Evolutionary conservation across 2,329 filamentous ascomycete genomes (phyloP), one percentile per base, ranked within the genome.

Genomic region (Coniochaeta sp.): DNA sequence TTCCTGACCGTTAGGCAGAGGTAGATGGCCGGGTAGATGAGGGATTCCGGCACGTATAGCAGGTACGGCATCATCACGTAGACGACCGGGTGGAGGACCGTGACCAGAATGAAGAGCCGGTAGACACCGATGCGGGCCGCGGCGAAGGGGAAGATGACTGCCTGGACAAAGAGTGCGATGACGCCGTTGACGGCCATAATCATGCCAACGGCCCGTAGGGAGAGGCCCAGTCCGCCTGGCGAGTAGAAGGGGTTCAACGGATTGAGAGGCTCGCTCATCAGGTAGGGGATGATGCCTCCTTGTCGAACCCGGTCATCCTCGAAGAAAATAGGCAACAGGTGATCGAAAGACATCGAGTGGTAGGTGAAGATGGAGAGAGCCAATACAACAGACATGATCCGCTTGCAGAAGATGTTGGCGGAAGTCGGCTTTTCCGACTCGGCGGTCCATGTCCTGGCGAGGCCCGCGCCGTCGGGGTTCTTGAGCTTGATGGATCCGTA

Each of bases 341-440:
- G 89, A 63, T 96, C 92, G 68, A 89, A 96, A 0, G 87, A 91
- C 91, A 96, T 96, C 32, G 87, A 90, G 69, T 96, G 91, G 65
- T 95, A 95, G 4, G 90, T 94, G 71, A 95, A 96, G 56, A 96
- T 89, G 42, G 87, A 89, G 47, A 96, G 72, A 1, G 91, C 86
- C n/a, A 90, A 63, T 33, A 94, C 83, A 50, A 96, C 80, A 67
- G 87, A 84, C 58, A 88, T 73, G 54, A 96, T 84, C 35, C 79
- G 80, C 67, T 75, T 75, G 66, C 71, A 75, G 67, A 77, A 81
- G 54, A 79, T 74, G 60, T 63, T 73, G 52, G 57, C 57, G 22
- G 63, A 59, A 6, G 12, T 26, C 53, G 63, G 65, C 5, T 59
- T 60, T 58, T 69, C 71, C 55, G 73, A 66, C 27, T 60, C 57